Evolutionary conservation across 2,329 filamentous ascomycete species (phyloP), one percentile per base, ranked within the genome.

Genomic region (Huntiella omanensis): DNA sequence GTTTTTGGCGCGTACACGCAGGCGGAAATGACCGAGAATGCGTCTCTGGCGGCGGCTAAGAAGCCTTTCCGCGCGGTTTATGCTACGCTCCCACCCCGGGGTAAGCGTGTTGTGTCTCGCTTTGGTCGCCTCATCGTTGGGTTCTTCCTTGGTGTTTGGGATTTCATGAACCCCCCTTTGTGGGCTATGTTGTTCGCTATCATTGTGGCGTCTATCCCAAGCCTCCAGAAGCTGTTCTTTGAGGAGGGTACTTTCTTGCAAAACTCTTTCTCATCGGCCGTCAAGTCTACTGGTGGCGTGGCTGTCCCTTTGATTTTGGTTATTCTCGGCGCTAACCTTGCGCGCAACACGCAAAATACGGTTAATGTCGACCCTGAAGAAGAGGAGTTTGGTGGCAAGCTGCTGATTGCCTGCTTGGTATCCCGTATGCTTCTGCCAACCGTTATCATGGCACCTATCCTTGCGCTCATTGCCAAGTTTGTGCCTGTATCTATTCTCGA

Each of bases 161-260:
- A 83, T 41, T 94, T 95, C 60, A 96, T 98, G 88, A 96, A 96
- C 62, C 88, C 91, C 37, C 91, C 91, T 1, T 76, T 98, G 19
- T 96, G 87, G 86, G 87, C 91, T 28, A 96, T 98, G 91, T 66
- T 96, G 33, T 67, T 78, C 35, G 84, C 91, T n/a, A 79, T 96
- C 40, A 64, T 94, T 43, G 83, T 98, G 4, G 91, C 91, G 2
- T 93, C 86, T 1, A 74, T 95, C 4, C 91, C 91, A 0, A 58
- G 67, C 1, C 71, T 98, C 5, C 88, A 98, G 60, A 67, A 70
- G 36, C 64, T 91, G 13, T 95, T 98, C 66, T 98, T 96, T 62
- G 70, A 78, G 45, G 77, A 86, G 34, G 88, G 83, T 13, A 86
- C 86, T 0, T 94, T 98, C 56, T 66, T 98, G 55, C 80, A 82